Conservation (phyloP, 192 early-diverging fungal species). For the Coemansia asiatica region DNA sequence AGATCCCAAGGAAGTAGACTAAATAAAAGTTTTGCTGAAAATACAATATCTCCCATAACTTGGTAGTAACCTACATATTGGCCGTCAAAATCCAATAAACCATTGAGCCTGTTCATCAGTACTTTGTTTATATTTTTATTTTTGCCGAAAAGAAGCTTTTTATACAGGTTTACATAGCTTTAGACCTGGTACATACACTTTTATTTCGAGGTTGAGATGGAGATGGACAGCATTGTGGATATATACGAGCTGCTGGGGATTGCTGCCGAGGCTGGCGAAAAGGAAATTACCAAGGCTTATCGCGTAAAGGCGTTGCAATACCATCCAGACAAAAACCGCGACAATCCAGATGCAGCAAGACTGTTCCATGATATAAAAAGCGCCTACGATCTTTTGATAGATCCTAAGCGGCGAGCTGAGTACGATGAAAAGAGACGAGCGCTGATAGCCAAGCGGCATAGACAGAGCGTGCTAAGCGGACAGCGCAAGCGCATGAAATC, state of each 20-base stretch:
- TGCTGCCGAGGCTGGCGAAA: conserved; percentile 66
- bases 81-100: no score
- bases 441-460: conserved; percentile 41
- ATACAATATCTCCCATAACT: no score
- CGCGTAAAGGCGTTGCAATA: conserved; percentile 76
- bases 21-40: not conserved
- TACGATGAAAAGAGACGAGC: conserved; percentile 37
- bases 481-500: conserved; percentile 51
- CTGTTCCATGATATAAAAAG: conserved; percentile 38
- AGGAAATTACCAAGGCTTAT: conserved; percentile 78
- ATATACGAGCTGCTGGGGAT: conserved; percentile 89
- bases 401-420: conserved; percentile 23
- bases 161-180: no score
- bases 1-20: conserved; percentile 23
- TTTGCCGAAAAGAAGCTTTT: no score
- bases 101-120: no score
- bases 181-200: no score
- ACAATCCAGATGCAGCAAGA: conserved; percentile 28
- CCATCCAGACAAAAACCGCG: conserved; percentile 90
- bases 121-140: no score
- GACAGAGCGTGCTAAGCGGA: conserved; percentile 23
- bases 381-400: conserved; percentile 36
- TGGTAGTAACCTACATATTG: no score
- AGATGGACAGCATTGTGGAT: conserved; percentile 14
- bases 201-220: no score